Conservation (phyloP, 2,329 filamentous ascomycete genomes). For the Aspergillus fructus region DNA sequence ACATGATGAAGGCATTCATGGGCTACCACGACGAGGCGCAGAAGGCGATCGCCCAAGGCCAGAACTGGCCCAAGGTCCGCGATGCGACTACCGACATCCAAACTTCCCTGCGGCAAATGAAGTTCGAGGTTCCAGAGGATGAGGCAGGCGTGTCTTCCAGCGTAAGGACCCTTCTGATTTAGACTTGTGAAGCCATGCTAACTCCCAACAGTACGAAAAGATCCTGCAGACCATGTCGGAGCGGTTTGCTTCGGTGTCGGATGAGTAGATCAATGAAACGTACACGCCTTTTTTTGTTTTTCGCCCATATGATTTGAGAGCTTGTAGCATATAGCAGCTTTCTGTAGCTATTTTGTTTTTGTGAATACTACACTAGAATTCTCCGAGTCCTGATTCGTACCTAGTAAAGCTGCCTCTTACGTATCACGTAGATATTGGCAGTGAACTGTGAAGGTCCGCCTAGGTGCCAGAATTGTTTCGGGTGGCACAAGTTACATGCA, state of each 20-base stretch:
- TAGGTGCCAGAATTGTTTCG: background rate
- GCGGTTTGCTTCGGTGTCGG: slow-evolving; percentile 93
- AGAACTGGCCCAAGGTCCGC: slow-evolving; percentile 88
- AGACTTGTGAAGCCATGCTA: slow-evolving; percentile 23
- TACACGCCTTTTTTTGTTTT: background rate
- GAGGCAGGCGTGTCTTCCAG: slow-evolving; percentile 80
- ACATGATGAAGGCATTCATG: slow-evolving; percentile 99
- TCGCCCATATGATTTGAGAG: slow-evolving; percentile 20
- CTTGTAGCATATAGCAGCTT: slow-evolving; percentile 38
- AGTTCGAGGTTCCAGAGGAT: slow-evolving; percentile 91
- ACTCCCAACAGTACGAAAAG: slow-evolving; percentile 72
- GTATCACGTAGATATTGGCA: background rate
- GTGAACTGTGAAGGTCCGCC: background rate
- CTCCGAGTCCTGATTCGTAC: too few relatives aligned
- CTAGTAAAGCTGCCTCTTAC: background rate
- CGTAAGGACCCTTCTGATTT: slow-evolving; percentile 51
- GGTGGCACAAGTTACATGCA: background rate
- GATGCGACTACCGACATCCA: slow-evolving; percentile 88
- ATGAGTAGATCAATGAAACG: slow-evolving; percentile 65
- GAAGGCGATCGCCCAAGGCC: slow-evolving; percentile 88
- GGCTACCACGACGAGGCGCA: slow-evolving; percentile 96
- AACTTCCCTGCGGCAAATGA: slow-evolving; percentile 81
- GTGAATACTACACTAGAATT: background rate
- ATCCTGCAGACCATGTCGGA: slow-evolving; percentile 90
- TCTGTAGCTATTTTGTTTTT: slow-evolving; percentile 33